These are phyloP conservation scores for Scutellospora calospora DNA, from an alignment of 371 early-diverging fungal genomes.

Conservation along the genomic window DNA sequence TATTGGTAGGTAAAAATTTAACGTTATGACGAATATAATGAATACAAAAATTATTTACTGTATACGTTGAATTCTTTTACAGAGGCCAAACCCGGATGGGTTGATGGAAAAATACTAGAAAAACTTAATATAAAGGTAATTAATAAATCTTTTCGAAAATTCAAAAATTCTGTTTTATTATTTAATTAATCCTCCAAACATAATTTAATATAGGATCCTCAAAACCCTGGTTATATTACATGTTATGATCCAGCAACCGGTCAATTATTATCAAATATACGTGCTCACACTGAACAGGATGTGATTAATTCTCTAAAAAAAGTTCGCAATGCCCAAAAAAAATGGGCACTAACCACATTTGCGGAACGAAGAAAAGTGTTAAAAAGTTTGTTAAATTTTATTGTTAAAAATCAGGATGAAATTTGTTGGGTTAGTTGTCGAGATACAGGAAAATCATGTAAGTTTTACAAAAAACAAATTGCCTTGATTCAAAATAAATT, in stretches of 20 bases:
- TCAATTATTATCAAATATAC: slow-evolving; percentile 71
- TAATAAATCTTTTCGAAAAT: background rate
- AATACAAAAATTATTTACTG: background rate
- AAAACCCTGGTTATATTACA: slow-evolving; percentile 66
- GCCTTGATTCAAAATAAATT: background rate
- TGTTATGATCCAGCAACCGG: slow-evolving; percentile 93
- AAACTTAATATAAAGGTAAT: slow-evolving; percentile 8
- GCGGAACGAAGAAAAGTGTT: slow-evolving; percentile 80
- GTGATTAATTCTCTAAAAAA: slow-evolving; percentile 64
- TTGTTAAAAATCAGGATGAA: slow-evolving; percentile 79
- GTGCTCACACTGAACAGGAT: slow-evolving; percentile 64
- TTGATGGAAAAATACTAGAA: background rate
- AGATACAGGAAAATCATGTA: slow-evolving; percentile 86
- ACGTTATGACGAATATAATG: background rate
- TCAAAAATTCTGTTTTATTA: background rate
- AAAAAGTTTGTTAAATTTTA: slow-evolving; percentile 73
- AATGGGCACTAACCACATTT: slow-evolving; percentile 79
- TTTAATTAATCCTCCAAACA: background rate
- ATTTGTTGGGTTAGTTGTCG: slow-evolving; percentile 82
- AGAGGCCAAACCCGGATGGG: slow-evolving; percentile 36
- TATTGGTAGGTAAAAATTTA: background rate
- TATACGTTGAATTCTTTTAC: background rate
- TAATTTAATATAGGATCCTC: slow-evolving; percentile 56
- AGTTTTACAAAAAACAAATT: slow-evolving; percentile 31
- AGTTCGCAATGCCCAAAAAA: slow-evolving; percentile 72